phyloP scores from a whole-genome alignment of 768 basidiomycete genomes.

The Botryobasidium botryosum region DNA sequence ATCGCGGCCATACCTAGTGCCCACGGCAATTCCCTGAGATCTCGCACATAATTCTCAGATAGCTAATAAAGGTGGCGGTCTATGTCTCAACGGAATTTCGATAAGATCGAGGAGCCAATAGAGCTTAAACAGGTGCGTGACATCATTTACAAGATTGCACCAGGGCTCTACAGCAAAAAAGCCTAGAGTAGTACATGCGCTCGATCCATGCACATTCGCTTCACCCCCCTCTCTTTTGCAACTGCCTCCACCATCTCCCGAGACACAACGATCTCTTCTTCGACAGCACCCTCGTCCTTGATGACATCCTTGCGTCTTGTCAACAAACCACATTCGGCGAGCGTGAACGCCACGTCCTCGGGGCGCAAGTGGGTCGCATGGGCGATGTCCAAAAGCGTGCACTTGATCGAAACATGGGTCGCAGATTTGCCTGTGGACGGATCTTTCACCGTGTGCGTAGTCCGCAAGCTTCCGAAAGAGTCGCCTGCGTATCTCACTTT shows the following conservation, averaged over 20 bases:
- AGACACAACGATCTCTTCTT: slow-evolving; percentile 39
- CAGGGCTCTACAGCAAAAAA: too few relatives aligned
- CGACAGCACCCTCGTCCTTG: slow-evolving; percentile 11
- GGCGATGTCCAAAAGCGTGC: slow-evolving; percentile 64
- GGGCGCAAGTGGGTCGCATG: slow-evolving; percentile 61
- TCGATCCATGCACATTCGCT: slow-evolving; percentile 25
- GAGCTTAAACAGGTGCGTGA: too few relatives aligned
- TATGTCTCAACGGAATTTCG: too few relatives aligned
- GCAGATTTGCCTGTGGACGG: slow-evolving; percentile 47
- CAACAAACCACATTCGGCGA: slow-evolving; percentile 75
- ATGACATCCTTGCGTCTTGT: slow-evolving; percentile 17
- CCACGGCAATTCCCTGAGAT: too few relatives aligned
- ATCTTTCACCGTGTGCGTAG: slow-evolving; percentile 38
- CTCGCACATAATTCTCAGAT: too few relatives aligned
- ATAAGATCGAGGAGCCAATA: too few relatives aligned
- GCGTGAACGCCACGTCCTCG: slow-evolving; percentile 77
- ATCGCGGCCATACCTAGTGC: too few relatives aligned
- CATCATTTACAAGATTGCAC: too few relatives aligned
- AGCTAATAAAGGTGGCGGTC: too few relatives aligned
- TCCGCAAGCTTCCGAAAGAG: slow-evolving; percentile 24
- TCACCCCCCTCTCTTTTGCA: slow-evolving; percentile 51
- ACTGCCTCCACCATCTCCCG: slow-evolving; percentile 51
- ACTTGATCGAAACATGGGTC: slow-evolving; percentile 47
- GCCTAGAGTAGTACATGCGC: slow-evolving; percentile 19
- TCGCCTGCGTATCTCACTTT: too few relatives aligned